Base-by-base conservation (phyloP, 1,284 basidiomycete genomes). In the Boletellus deceptivus region DNA sequence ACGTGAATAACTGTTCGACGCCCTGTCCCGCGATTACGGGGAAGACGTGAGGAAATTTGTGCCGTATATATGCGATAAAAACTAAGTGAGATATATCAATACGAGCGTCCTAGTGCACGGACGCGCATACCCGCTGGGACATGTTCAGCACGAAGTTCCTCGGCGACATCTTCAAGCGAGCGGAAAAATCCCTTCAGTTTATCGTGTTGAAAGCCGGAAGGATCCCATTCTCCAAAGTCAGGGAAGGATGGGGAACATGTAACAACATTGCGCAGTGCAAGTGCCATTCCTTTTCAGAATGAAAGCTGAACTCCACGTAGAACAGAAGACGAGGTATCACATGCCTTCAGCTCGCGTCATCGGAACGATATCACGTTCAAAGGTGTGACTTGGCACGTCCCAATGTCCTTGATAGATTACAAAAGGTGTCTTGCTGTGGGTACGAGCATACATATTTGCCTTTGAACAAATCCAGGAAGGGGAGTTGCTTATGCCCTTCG, bases 331-430 rank as follows among this genome's bases (percentile, higher is more conserved):
- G 8, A 25, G 25, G 8, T 18, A 36, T 43, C 18, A 42, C 76
- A 75, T 44, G 75, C 72, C 42, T 61, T 57, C 29, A 29, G 35
- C 18, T 70, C 66, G 22, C 63, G 66, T 9, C 80, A 83, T 82
- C 18, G 80, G 79, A 46, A 84, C 71, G 57, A 83, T 76, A 25
- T 83, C 80, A 9, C 77, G 70, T 68, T 81, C 79, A 51, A 82
- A 70, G 52, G 76, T 75, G 42, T 78, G 70, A 45, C 66, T 55
- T 47, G 74, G 60, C 43, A 80, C 68, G 55, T 71, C 76, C 75
- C 75, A 83, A 18, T 58, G 56, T 24, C 80, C 80, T 63, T 82
- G 78, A 64, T 79, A 83, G 50, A 83, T 66, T 33, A 74, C 72
- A 58, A 83, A 83, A 11, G 73, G 78, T 5, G 77, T 73, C 62